Evolutionary conservation across 2,329 filamentous ascomycete genomes (phyloP).

Genomic region (Beauveria australis): DNA sequence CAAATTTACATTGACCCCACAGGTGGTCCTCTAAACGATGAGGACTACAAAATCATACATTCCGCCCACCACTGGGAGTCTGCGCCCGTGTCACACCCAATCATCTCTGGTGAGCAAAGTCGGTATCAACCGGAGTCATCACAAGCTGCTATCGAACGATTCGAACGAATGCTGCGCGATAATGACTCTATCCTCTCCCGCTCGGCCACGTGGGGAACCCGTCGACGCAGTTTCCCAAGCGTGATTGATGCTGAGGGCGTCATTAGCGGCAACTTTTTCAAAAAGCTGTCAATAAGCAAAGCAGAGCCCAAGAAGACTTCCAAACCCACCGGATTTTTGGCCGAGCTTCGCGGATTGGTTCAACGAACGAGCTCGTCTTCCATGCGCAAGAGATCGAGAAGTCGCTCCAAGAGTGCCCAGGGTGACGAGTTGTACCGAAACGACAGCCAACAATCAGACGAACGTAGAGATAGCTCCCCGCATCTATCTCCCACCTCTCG

Average conservation of each 20-base stretch:
- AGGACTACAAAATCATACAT: constrained; percentile 43
- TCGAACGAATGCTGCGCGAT: constrained; percentile 43
- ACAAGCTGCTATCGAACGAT: constrained; percentile 45
- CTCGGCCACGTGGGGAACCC: constrained; percentile 63
- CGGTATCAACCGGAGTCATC: constrained; percentile 41
- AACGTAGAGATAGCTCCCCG: constrained; percentile 34
- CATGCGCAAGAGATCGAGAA: constrained; percentile 39
- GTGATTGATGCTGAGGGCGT: constrained; percentile 51
- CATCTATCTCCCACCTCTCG: constrained; percentile 43
- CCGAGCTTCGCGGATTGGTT: constrained; percentile 41
- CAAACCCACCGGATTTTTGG: constrained; percentile 41
- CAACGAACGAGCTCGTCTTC: constrained; percentile 39
- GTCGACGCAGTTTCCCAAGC: constrained; percentile 56
- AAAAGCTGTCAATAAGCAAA: constrained; percentile 49
- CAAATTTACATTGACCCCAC: constrained; percentile 40
- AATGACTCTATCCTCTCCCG: constrained; percentile 52
- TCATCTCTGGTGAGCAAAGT: constrained; percentile 24
- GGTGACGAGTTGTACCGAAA: constrained; percentile 15
- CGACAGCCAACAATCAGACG: constrained; percentile 21
- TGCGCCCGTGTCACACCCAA: constrained; percentile 37
- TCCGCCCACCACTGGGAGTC: constrained; percentile 41
- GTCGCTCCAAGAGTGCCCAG: constrained; percentile 28
- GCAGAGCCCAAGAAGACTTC: constrained; percentile 29
- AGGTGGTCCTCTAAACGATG: constrained; percentile 34
- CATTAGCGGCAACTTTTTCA: constrained; percentile 52